Percentiles rank a stretch among this genome's conserved stretches.
phyloP scores from a whole-genome alignment of 139 green algal genomes.

The Helicosporidium sp. region DNA sequence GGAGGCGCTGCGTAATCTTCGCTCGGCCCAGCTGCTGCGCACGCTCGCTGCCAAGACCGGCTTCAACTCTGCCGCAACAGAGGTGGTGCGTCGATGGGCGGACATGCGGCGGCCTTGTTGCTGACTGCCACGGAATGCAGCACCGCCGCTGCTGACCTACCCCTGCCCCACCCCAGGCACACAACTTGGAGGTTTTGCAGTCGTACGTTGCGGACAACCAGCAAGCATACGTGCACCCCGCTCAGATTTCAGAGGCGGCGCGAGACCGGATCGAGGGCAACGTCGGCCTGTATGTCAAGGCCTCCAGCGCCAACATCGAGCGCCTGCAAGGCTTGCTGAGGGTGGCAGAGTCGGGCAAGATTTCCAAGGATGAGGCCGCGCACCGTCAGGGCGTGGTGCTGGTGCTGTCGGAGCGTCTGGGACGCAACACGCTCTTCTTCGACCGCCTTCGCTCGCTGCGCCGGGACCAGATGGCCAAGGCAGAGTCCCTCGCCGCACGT shows the following conservation, averaged over 20 bases:
- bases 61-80: too few species aligned
- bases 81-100: too few species aligned
- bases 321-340: slow-evolving; percentile 24
- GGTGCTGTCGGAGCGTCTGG: slow-evolving; percentile 48
- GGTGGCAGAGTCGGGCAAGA: background rate
- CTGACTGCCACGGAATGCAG: slow-evolving; percentile 1
- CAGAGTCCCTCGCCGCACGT: slow-evolving; percentile 3
- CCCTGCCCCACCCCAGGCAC: too few species aligned
- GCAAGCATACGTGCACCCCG: background rate
- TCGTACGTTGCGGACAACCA: too few species aligned
- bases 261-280: slow-evolving; percentile 36
- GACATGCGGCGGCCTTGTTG: too few species aligned
- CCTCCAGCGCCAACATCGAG: slow-evolving; percentile 26
- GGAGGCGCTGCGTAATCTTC: too few species aligned
- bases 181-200: too few species aligned
- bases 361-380: slow-evolving; percentile 32
- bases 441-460: slow-evolving; percentile 27
- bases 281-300: slow-evolving; percentile 18
- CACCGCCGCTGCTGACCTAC: background rate
- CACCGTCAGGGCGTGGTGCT: slow-evolving; percentile 63
- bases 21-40: too few species aligned
- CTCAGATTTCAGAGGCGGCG: slow-evolving; percentile 18
- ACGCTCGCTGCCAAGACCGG: too few species aligned
- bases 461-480: slow-evolving; percentile 13
- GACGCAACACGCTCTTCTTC: slow-evolving; percentile 26